Base-by-base conservation (phyloP, 2,329 filamentous ascomycete species). In the Colletotrichum godetiae region DNA sequence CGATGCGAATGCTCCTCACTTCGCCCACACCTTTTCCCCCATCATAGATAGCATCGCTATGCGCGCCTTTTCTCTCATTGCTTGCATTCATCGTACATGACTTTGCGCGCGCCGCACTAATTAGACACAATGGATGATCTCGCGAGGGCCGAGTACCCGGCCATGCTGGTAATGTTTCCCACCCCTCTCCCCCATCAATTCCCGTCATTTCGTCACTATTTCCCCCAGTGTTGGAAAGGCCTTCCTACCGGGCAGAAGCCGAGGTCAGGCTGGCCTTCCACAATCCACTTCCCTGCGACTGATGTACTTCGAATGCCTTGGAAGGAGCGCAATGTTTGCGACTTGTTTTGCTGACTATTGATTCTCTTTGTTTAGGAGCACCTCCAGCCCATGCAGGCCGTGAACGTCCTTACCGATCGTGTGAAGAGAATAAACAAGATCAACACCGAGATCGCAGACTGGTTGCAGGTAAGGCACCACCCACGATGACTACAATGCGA, bases 371-470 rank as follows among this genome's bases (percentile, higher is more conserved):
- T 64, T n/a, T 73, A 98, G 96, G 92, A 92, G 77, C 90, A 91
- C 79, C 89, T 99, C 79, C 91, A 94, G 82, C 96, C 97, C 31
- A 86, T 86, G 77, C 94, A 97, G 85, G 95, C 97, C 73, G 94
- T 95, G 52, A 89, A 90, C 67, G 90, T 95, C 73, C 90, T 98
- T 78, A 93, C 92, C 83, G 95, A 98, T 78, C 94, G 97, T 79
- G 90, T 98, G 78, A 94, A 93, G 83, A 91, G 95, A 83, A 96
- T 98, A 81, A 90, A 90, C 79, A 95, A 92, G 82, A 86, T 97
- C 85, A 98, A 99, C 84, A 85, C 88, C 78, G 95, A 98, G 81
- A 94, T 99, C 79, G 96, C 96, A 82, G 96, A 98, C 85, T 99
- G 96, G 95, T 89, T 99, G 75, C 93, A 96, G 92, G 95, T 98